A percentile compares a stretch with the other conserved stretches of the same genome.
Conservation (phyloP, 495 filamentous ascomycete genomes). For the Trichoderma asperelloides region DNA sequence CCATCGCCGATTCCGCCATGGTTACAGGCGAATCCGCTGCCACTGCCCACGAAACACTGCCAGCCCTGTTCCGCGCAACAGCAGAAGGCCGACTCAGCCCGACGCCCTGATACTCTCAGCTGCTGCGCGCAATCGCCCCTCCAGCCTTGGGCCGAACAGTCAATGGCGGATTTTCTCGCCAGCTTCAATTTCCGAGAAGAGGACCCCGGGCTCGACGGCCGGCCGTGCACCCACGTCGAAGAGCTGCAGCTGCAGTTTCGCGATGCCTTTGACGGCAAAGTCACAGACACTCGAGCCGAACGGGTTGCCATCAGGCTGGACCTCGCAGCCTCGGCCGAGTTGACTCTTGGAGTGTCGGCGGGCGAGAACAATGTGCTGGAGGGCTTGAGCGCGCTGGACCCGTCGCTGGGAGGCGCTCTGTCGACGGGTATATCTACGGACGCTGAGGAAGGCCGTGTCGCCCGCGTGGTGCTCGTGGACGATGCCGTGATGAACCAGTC, state of each 20-base stretch:
- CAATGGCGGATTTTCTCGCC: constrained; percentile 25
- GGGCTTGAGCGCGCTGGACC: constrained; percentile 18
- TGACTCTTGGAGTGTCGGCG: constrained; percentile 26
- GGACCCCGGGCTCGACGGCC: constrained; percentile 21
- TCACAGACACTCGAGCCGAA: constrained; percentile 30
- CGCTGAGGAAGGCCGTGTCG: constrained; percentile 6
- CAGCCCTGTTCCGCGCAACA: not conserved
- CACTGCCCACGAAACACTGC: not conserved
- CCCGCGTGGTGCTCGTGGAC: constrained; percentile 22
- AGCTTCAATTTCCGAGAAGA: constrained; percentile 15
- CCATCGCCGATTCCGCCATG: not conserved
- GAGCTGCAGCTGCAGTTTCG: constrained; percentile 33
- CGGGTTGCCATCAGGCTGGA: constrained; percentile 31
- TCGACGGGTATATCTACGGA: constrained; percentile 12
- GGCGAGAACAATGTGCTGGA: constrained; percentile 24
- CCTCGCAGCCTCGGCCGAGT: constrained; percentile 25
- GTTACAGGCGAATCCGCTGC: not conserved
- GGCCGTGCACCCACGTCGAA: constrained; percentile 28
- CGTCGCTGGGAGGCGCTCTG: constrained; percentile 19
- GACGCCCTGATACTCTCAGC: not conserved
- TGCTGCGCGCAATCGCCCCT: not conserved
- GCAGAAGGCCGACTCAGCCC: not conserved
- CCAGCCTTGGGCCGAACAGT: not conserved
- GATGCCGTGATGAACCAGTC: constrained; percentile 36
- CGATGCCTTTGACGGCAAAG: constrained; percentile 23